Base-by-base conservation (phyloP, 352 stramenopile species). In the Globisporangium cylindrosporum region DNA sequence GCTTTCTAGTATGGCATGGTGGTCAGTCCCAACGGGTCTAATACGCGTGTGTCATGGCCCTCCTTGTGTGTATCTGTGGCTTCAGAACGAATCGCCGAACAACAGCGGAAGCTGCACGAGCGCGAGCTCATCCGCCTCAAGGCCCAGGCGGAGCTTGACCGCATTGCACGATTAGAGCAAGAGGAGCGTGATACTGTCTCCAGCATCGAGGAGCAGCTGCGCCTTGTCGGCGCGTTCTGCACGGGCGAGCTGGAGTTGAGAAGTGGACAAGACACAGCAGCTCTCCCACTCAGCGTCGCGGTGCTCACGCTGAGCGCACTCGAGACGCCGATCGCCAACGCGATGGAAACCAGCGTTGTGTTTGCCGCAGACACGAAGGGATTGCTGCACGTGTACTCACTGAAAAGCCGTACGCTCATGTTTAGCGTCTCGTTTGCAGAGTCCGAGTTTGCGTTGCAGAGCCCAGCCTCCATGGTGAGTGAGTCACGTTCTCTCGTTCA, bases 201-300 rank as follows among this genome's bases (percentile, higher is more conserved):
- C 5, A 51, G 24, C 8, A 81, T 91, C 15, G 83, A 92, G 64
- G 69, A 75, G 59, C 73, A 78, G 43, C 54, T 91, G 20, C 68
- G 67, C 29, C 78, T 82, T 0, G 67, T 91, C 0, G 83, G 80
- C 0, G 75, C 85, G 0, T 87, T 88, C 49, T 91, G 77, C 48
- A 77, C 68, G 0, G 71, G 66, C 1, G 80, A 86, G 12, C 67
- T 90, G 14, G 18, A 43, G 14, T 22, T 86, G 2, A 43, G 62
- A n/a, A 24, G 53, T 34, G 29, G 38, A 9, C 41, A 63, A 48
- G 2, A 56, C n/a, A 27, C 49, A 10, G 65, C 29, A 25, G 20
- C 55, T 46, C 49, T 77, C 27, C 77, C 73, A 25, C 59, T 73
- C 5, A 76, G 65, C 62, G 63, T 71, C 20, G 70, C 66, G n/a